Evolutionary conservation across 1,284 basidiomycete species (phyloP).

Genomic region (Fistulinella cinereoalba): DNA sequence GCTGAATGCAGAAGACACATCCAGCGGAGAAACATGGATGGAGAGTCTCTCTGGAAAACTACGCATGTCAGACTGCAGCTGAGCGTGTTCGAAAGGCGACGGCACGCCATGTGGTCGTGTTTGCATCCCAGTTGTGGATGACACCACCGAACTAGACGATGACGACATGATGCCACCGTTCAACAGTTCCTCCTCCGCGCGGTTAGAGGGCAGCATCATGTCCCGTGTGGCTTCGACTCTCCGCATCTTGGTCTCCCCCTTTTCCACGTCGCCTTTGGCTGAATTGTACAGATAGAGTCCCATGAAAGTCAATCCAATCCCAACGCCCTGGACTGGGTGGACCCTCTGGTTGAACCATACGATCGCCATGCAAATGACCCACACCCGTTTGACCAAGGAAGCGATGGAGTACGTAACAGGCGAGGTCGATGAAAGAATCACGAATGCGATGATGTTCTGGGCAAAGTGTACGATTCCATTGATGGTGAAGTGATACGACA

Average conservation of each 20-base stretch:
- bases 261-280: constrained; percentile 90
- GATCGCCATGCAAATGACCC: constrained; percentile 97
- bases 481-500: constrained; percentile 76
- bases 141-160: constrained; percentile 10
- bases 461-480: constrained; percentile 97
- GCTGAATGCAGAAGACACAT: constrained; percentile 18
- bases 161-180: constrained; percentile 34
- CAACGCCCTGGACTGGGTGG: constrained; percentile 80
- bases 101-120: constrained; percentile 18
- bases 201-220: constrained; percentile 69
- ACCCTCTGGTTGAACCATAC: constrained; percentile 94
- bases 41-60: constrained; percentile 28
- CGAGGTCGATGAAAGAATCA: constrained; percentile 92
- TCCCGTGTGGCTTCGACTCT: constrained; percentile 81
- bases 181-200: constrained; percentile 50
- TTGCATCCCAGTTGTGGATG: constrained; percentile 28
- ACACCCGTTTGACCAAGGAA: constrained; percentile 95
- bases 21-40: constrained; percentile 29
- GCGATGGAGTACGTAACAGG: constrained; percentile 99
- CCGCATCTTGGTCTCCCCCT: constrained; percentile 84
- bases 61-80: constrained; percentile 13
- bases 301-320: constrained; percentile 86
- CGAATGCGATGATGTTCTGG: constrained; percentile 97
- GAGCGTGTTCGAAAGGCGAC: constrained; percentile 3
- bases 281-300: constrained; percentile 97